A percentile compares a stretch with the other conserved stretches of the same genome.
phyloP scores from a whole-genome alignment of 495 filamentous ascomycete genomes.

The Lepraria neglecta region DNA sequence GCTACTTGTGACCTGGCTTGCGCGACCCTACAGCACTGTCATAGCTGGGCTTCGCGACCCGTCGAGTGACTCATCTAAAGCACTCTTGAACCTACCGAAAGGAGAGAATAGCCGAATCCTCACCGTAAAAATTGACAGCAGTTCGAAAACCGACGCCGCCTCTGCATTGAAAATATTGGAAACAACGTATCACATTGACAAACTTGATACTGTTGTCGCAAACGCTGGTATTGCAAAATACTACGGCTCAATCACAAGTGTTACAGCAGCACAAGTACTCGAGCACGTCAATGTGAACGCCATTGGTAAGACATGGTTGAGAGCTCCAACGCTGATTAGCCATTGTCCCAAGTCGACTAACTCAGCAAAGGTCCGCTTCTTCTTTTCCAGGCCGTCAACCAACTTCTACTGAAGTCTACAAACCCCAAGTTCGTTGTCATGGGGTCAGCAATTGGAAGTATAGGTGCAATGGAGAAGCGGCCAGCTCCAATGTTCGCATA shows the following conservation, averaged over 20 bases:
- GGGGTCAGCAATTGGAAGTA: constrained; percentile 16
- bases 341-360: no score
- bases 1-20: constrained; percentile 34
- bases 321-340: no score
- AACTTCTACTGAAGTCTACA: constrained; percentile 32
- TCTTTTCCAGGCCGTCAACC: constrained; percentile 38
- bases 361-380: constrained; percentile 25
- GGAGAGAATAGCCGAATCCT: constrained; percentile 34
- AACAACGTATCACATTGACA: constrained; percentile 29
- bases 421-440: constrained; percentile 37
- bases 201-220: constrained; percentile 45
- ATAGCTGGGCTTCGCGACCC: constrained; percentile 42
- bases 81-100: constrained; percentile 29
- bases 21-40: constrained; percentile 41
- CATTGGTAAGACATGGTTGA: constrained; percentile 4
- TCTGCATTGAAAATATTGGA: constrained; percentile 22
- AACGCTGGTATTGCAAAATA: constrained; percentile 39
- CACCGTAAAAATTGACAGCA: constrained; percentile 39
- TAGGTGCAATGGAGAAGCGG: constrained; percentile 19
- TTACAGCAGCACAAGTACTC: constrained; percentile 29
- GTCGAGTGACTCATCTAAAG: constrained; percentile 23
- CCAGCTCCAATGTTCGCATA: constrained; percentile 37
- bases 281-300: constrained; percentile 39
- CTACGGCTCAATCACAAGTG: constrained; percentile 19
- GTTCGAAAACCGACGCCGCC: constrained; percentile 27